Base-by-base conservation (phyloP, 2,329 filamentous ascomycete species). In the Pyrenophora seminiperda region DNA sequence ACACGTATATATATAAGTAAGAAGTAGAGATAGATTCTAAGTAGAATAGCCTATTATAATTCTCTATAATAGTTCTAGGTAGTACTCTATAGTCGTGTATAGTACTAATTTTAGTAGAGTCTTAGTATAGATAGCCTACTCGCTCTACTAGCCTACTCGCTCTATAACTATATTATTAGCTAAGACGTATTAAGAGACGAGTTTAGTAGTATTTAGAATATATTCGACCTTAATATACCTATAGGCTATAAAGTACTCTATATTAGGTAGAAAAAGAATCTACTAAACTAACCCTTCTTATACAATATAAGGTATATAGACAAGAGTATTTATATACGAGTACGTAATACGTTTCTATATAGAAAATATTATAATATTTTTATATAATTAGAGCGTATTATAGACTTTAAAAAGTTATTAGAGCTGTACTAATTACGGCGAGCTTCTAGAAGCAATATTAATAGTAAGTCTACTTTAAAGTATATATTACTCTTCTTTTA, bases 221-320 rank as follows among this genome's bases (percentile, higher is more conserved):
- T 63, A 46, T 63, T 63, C 22, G 38, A 63, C 44, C 50, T 63
- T 5, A 44, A 31, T 19, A 53, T 63, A 50, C 51, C 42, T 41
- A 41, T 18, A 19, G 36, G 32, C 20, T 47, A 45, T 41, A 20
- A 61, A 5, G 44, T 59, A 44, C 59, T 63, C 29, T 22, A 36
- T 14, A 44, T 61, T 20, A 54, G 46, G 32, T 61, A 27, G 55
- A 59, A 63, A 36, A 42, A 61, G 30, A 6, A 59, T 9, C 7
- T 63, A 20, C 46, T 61, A 14, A 34, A 56, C 24, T n/a, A 52
- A 44, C 59, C 45, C 2, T 59, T 63, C 32, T 47, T 63, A 13
- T 59, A 30, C 39, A 33, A 61, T 22, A 37, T 59, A 34, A 46
- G 34, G 33, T 41, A 44, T 20, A 60, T 33, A 20, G 32, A n/a